These are phyloP conservation scores for Ceratocystis diversiconidia DNA, from an alignment of 2,329 filamentous ascomycete genomes.

Conservation along the genomic window DNA sequence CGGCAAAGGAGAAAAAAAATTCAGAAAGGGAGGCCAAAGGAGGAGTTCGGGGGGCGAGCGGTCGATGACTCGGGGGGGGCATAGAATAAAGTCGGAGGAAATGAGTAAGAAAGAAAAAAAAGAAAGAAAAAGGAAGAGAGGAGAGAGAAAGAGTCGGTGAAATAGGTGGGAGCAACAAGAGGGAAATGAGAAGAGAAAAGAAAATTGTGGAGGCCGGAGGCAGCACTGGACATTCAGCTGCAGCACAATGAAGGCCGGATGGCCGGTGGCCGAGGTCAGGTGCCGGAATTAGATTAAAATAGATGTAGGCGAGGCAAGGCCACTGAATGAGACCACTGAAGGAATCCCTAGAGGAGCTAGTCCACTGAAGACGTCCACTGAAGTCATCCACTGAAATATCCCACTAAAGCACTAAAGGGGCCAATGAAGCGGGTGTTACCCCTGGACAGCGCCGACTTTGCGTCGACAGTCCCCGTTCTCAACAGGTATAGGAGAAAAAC, in stretches of 20 bases:
- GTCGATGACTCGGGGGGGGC: neutral
- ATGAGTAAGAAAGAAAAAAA: neutral
- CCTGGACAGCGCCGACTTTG: neutral
- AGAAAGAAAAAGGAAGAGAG: neutral
- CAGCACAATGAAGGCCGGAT: slow-evolving; percentile 13
- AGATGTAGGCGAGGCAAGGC: neutral
- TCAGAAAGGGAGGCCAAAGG: too few species aligned
- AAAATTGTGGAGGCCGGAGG: slow-evolving; percentile 18
- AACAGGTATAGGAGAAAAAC: too few species aligned
- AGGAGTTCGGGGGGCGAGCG: too few species aligned
- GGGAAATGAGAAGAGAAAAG: slow-evolving; percentile 6
- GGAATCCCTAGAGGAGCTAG: neutral
- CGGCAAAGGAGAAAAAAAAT: too few species aligned
- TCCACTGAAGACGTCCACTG: neutral
- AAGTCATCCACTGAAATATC: too few species aligned
- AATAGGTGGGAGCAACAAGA: slow-evolving; percentile 4
- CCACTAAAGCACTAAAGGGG: too few species aligned
- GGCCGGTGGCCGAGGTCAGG: slow-evolving; percentile 19
- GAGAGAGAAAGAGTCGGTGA: neutral
- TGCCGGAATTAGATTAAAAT: slow-evolving; percentile 15
- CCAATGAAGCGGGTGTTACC: neutral
- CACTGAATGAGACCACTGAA: too few species aligned
- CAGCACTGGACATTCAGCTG: slow-evolving; percentile 13
- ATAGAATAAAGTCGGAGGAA: neutral
- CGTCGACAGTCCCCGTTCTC: neutral